Base-by-base conservation (phyloP, 2,329 filamentous ascomycete genomes). In the Aspergillus sp. region DNA sequence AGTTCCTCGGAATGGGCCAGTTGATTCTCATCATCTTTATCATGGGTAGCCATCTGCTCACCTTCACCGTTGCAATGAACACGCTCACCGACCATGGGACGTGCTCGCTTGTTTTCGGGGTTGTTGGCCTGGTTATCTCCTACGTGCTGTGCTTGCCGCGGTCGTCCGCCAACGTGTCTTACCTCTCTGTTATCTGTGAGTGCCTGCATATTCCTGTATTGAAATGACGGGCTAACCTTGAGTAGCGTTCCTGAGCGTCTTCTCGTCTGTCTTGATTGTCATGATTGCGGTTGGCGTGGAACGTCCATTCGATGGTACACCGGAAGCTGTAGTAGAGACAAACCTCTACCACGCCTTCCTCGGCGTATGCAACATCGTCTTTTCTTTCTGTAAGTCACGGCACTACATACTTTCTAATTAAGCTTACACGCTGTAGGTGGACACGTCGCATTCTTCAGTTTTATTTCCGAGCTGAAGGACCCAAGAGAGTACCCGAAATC, bases 1-100 rank as follows among this genome's bases (percentile, higher is more conserved):
- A 89, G 69, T 63, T 90, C 35, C 77, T 89, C 41, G 86, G 86
- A 19, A 73, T 77, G 61, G 86, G 83, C 62, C 86, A 88, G 64
- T 75, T 82, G 6, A 72, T 90, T 15, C 85, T 90, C 70, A 77
- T 90, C 35, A 75, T 88, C 55, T 89, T 91, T 74, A 82, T 89
- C 64, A 86, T 88, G 73, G 86, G 83, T 27, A 88, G 86, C 14
- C 89, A 91, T 73, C 79, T 89, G 50, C 76, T 90, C 59, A 89
- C 87, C 0, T 90, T 90, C 62, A 82, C 82, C 31, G 87, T 90
- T 64, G 87, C 87, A 63, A 83, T 90, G 73, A 86, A 86, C 64
- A 85, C 81, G 50, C 78, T 90, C 52, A 86, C 86, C 5, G 72
- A 83, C 3, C 81, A 88, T 61, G 83, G 79, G 0, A 80, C 82